These are phyloP conservation scores for Microdochium paspali DNA, from an alignment of 2,329 filamentous ascomycete species.

Conservation along the genomic window DNA sequence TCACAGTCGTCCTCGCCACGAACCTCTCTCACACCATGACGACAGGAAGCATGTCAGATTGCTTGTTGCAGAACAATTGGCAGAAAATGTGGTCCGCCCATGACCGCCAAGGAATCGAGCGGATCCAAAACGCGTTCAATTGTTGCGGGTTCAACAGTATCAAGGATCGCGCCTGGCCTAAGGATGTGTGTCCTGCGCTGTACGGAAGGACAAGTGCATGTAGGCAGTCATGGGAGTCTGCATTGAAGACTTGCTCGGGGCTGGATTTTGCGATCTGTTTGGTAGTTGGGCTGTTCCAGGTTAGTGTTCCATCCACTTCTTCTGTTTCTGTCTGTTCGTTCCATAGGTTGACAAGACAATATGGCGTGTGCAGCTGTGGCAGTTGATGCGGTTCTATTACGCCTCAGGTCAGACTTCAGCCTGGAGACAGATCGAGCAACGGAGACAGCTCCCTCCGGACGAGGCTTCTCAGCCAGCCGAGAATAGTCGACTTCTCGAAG, in stretches of 20 bases:
- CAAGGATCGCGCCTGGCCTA: constrained; percentile 51
- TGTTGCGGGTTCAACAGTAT: constrained; percentile 57
- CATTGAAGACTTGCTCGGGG: not conserved
- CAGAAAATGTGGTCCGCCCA: constrained; percentile 38
- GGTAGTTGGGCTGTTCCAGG: not conserved
- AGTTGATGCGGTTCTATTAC: not conserved
- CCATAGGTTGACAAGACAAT: too few species aligned
- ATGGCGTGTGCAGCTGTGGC: too few species aligned
- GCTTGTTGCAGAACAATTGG: constrained; percentile 50
- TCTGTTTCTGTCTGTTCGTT: too few species aligned
- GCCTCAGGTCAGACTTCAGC: not conserved
- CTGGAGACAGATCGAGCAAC: not conserved
- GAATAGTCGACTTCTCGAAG: not conserved
- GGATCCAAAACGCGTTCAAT: constrained; percentile 54
- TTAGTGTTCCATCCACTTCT: not conserved
- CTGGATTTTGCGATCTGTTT: not conserved
- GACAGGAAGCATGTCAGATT: constrained; percentile 28
- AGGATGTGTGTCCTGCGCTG: not conserved
- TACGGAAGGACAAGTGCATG: constrained; percentile 5
- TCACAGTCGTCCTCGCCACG: constrained; percentile 33
- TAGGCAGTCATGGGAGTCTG: constrained; percentile 3
- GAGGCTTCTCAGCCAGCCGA: not conserved
- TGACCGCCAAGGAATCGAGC: constrained; percentile 37
- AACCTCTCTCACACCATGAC: constrained; percentile 25
- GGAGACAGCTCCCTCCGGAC: not conserved